Conservation (phyloP, 192 early-diverging fungal genomes). For the Gonapodya sp. region DNA sequence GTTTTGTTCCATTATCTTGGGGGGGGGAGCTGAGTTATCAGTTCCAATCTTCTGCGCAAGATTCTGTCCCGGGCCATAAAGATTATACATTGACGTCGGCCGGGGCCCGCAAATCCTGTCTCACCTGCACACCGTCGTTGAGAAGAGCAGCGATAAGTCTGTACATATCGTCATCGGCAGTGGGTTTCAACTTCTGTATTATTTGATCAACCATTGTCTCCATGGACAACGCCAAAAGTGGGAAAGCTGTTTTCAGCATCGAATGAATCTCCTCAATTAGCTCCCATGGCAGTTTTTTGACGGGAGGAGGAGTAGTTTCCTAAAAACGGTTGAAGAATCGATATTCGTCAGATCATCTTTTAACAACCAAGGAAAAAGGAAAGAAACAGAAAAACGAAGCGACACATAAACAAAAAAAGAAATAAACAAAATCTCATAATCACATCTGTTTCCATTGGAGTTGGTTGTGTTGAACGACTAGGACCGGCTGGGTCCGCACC, state of each 20-base stretch:
- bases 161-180: constrained; percentile 96
- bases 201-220: constrained; percentile 99
- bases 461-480: too few relatives aligned
- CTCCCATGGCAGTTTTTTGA: constrained; percentile 60
- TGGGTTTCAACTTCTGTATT: constrained; percentile 83
- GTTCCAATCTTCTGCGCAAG: constrained; percentile 9
- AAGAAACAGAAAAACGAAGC: neutral
- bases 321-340: too few relatives aligned
- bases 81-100: too few relatives aligned
- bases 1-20: constrained; percentile 1
- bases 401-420: too few relatives aligned
- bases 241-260: constrained; percentile 87
- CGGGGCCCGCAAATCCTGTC: too few relatives aligned
- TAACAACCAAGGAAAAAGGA: neutral
- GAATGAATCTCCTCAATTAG: constrained; percentile 91
- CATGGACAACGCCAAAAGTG: constrained; percentile 88
- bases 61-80: neutral
- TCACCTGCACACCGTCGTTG: constrained; percentile 79
- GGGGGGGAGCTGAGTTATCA: constrained; percentile 1
- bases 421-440: neutral
- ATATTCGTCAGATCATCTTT: too few relatives aligned
- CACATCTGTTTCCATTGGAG: neutral
- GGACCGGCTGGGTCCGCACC: too few relatives aligned
- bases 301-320: neutral
- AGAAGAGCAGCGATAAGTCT: constrained; percentile 84